Base-by-base conservation (phyloP, 257 asterid genomes). In the Nicotiana obtusifolia region DNA sequence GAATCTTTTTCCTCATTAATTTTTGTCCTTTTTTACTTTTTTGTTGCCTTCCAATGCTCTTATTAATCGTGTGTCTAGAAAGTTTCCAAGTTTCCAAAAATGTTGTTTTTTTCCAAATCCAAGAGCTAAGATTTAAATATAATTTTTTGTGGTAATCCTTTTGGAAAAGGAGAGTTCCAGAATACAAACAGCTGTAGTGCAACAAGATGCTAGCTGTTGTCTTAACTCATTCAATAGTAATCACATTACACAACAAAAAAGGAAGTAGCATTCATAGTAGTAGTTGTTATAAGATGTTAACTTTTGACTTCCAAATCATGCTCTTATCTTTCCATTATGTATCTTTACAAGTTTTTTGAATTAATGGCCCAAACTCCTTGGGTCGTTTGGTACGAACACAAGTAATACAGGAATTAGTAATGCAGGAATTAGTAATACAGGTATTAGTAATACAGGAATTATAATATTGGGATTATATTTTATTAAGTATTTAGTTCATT, bases 101-200 rank as follows among this genome's bases (percentile, higher is more conserved):
- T 37, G 47, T 41, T 41, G 0, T 9, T 41, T 41, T 41, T 9
- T 41, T 0, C 3, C 11, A 41, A 41, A 41, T 49, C 80, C 2
- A 75, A 49, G 60, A 28, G 17, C 28, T 17, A 26, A 77, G 30
- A 37, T 9, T 79, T 14, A 57, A 41, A 14, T 3, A 9, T 11
- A 20, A 24, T 4, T 47, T 17, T 16, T 49, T 26, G 65, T 76
- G 59, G 41, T 76, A 24, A 24, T 71, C 78, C 57, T 24, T 28
- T 35, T 30, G 31, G 59, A 71, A 59, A 80, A 64, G 62, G 80
- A 64, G 61, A 62, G 44, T 64, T 80, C 82, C 82, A 64, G 82
- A 37, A 80, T n/a, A 62, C 62, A 7, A 49, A 41, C 64, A 80
- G 82, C 82, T 80, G 82, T 62, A 20, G 24, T 61, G 75, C 75